phyloP scores from a whole-genome alignment of 139 green algal species.

The Desmodesmus armatus region DNA sequence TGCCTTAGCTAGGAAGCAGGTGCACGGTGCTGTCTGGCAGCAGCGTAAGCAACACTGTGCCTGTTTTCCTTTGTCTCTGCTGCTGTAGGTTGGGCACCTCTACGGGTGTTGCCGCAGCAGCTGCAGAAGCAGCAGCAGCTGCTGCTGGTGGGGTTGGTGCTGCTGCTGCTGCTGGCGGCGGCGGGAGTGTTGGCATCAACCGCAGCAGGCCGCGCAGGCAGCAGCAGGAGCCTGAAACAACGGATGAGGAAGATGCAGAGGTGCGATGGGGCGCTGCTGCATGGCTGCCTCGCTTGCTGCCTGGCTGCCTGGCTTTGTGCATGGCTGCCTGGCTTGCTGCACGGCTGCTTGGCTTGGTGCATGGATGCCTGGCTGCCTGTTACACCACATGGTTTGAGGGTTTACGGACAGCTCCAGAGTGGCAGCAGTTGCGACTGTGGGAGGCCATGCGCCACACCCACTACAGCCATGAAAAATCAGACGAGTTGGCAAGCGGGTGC shows the following conservation, averaged over 20 bases:
- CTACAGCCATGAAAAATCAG: too few relatives aligned
- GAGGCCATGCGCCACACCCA: too few relatives aligned
- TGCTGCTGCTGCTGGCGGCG: neutral
- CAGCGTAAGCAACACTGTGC: neutral
- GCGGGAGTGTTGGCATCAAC: neutral
- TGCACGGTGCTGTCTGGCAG: neutral
- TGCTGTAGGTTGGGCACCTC: too few relatives aligned
- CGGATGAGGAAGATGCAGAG: neutral
- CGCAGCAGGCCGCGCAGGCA: neutral
- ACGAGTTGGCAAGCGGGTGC: too few relatives aligned
- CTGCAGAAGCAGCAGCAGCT: conserved; percentile 1
- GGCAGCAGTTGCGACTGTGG: too few relatives aligned
- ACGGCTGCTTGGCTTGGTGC: too few relatives aligned
- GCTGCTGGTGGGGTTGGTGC: neutral
- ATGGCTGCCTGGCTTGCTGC: neutral
- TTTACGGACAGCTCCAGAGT: too few relatives aligned
- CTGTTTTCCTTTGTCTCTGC: neutral
- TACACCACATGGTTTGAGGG: too few relatives aligned
- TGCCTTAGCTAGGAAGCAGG: too few relatives aligned
- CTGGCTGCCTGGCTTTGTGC: neutral
- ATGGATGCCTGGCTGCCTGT: too few relatives aligned
- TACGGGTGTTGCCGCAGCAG: neutral
- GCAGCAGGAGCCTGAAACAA: neutral
- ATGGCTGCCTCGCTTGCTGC: neutral
- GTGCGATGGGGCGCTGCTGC: neutral